Evolutionary conservation across 768 basidiomycete species (phyloP), one percentile per base, ranked within the genome.

Genomic region (Cyclocybe cylindracea): DNA sequence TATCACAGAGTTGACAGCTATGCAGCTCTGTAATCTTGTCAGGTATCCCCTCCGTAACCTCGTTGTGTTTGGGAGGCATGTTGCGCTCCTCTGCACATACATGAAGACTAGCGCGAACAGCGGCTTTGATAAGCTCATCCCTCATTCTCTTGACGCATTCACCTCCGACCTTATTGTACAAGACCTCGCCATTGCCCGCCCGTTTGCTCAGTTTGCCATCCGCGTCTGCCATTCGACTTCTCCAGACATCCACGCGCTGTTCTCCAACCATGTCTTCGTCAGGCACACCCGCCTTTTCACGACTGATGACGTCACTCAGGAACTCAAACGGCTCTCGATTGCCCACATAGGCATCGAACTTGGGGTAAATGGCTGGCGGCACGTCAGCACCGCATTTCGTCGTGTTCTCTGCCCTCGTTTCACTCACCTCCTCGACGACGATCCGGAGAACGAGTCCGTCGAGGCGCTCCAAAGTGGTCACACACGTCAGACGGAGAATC

Each of bases 401-500:
- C 51, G 60, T 0, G 61, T 60, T 39, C 54, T 57, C 5, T 55
- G 59, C 36, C 11, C 6, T n/a, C 2, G 50, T 13, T 13, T 34
- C 49, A 4, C 29, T 48, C 1, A 56, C 51, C 0, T 9, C 52
- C 1, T n/a, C 31, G 54, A 9, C 14, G 24, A 44, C n/a, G 50
- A 56, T 1, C n/a, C n/a, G n/a, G 54, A 60, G 1, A 39, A 48
- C 0, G 59, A 63, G 0, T 51, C 61, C 0, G 33, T 67, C 0
- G 52, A 61, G 13, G 61, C 66, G 0, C 53, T 64, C 2, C 69
- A 70, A 51, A 54, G 55, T 19, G 65, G 66, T 0, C 69, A 72
- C 44, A 54, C 38, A 6, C 18, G 45, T 0, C 19, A 40, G 1
- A 65, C 60, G 0, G 68, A 70, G 33, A 64, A 66, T 29, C n/a